Evolutionary conservation across 805 yeast genomes (phyloP).

Genomic region (Ogataea thermomethanolica): DNA sequence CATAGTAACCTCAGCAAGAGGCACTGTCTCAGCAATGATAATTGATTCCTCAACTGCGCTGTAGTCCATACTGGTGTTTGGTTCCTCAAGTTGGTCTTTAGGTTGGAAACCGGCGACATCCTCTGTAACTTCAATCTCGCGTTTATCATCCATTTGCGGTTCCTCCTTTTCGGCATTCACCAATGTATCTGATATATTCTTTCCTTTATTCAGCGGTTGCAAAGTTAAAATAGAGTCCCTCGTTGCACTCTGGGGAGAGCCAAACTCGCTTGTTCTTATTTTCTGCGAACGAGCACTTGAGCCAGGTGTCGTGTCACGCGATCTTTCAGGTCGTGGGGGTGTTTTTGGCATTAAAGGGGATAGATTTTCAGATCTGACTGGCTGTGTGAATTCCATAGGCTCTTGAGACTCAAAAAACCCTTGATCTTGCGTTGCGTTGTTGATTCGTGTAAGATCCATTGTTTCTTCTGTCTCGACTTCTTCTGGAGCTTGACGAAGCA

Average conservation of each 20-base stretch:
- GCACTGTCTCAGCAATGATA: conserved; percentile 28
- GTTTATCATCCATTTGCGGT: not conserved
- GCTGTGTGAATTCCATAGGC: conserved; percentile 20
- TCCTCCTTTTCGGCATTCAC: conserved; percentile 1
- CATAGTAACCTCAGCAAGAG: conserved; percentile 30
- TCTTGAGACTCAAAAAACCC: conserved; percentile 1
- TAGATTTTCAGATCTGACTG: conserved; percentile 6
- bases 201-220: conserved; percentile 4
- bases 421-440: not conserved
- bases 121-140: not conserved
- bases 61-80: conserved; percentile 11
- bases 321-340: conserved; percentile 7
- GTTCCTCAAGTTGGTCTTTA: not conserved
- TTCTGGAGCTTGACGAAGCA: not conserved
- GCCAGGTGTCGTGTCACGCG: conserved; percentile 12
- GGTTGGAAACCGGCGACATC: not conserved
- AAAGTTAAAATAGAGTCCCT: conserved; percentile 5
- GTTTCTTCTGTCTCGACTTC: conserved; percentile 2
- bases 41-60: conserved; percentile 20
- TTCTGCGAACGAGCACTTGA: conserved; percentile 18
- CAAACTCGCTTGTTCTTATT: conserved; percentile 19
- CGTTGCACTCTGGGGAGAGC: conserved; percentile 22
- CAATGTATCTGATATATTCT: conserved; percentile 5
- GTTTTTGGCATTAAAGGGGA: conserved; percentile 2
- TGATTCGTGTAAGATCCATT: conserved; percentile 5